Percentiles rank a stretch among this genome's conserved stretches.
Evolutionary conservation across 257 asterid species (phyloP).

Genomic region (Solanum microdontum): DNA sequence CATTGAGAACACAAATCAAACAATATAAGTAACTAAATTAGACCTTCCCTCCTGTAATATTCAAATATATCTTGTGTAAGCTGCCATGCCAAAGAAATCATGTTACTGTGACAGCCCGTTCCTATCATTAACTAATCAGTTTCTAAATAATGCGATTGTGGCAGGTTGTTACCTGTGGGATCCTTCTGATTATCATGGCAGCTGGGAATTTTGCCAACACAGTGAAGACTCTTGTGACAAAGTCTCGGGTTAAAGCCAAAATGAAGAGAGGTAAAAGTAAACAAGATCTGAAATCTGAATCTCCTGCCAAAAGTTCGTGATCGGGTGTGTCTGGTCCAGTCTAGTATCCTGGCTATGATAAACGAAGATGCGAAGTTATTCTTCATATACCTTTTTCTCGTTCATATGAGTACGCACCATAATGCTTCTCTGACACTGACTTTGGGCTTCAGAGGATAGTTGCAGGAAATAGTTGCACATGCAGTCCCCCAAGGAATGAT

Average conservation of each 20-base stretch:
- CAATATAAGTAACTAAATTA: neutral
- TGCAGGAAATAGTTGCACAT: neutral
- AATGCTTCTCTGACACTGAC: neutral
- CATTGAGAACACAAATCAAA: neutral
- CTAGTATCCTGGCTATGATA: slow-evolving; percentile 2
- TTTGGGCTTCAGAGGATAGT: slow-evolving; percentile 2
- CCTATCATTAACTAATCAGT: neutral
- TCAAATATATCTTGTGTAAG: neutral
- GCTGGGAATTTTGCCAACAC: slow-evolving; percentile 84
- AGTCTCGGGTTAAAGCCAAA: slow-evolving; percentile 79
- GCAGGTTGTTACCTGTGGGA: slow-evolving; percentile 86
- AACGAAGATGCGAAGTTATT: neutral
- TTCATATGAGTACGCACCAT: neutral
- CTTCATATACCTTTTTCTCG: neutral
- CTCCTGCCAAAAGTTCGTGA: slow-evolving; percentile 28
- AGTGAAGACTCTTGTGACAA: slow-evolving; percentile 76
- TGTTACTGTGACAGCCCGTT: neutral
- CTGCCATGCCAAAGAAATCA: neutral
- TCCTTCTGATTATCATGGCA: slow-evolving; percentile 88
- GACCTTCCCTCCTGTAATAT: neutral
- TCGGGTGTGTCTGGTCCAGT: neutral
- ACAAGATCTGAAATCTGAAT: slow-evolving; percentile 45
- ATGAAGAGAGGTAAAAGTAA: slow-evolving; percentile 68
- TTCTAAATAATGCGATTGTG: neutral
- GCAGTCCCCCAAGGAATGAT: neutral